Evolutionary conservation across 2,329 filamentous ascomycete species (phyloP), one percentile per base, ranked within the genome.

Genomic region (Claviceps arundinis): DNA sequence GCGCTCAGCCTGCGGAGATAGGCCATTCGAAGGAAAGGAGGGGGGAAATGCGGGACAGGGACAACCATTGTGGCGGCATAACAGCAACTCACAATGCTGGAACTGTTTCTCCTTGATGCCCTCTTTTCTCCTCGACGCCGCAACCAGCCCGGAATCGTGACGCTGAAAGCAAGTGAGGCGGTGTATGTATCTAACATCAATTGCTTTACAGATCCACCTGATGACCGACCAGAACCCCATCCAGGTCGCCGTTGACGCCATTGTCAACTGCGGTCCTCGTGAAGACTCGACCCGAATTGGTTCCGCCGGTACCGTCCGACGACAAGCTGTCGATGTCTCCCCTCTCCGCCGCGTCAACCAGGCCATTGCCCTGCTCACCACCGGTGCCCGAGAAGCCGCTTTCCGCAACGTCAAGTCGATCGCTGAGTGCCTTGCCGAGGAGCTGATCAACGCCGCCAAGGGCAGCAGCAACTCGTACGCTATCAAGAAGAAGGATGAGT

Each of bases 401-500:
- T 98, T 98, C 91, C 87, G 93, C 76, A 98, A 98, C 84, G 86
- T 98, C 83, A 98, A 98, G 90, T 90, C 86, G 71, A 94, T 98
- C 73, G 90, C 94, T 68, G 93, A 98, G 84, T 97, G 93, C 81
- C 80, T 98, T 68, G 93, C 93, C 72, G 94, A 98, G 80, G 93
- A 98, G 85, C 84, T 98, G 74, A 97, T 98, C 86, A 98, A 98
- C 83, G 94, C 94, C 73, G 94, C 94, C 75, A 98, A 98, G 89
- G 93, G 93, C 71, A 94, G 87, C 85, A 94, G 87, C 80, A 98
- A 98, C 89, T 96, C 90, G 65, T 98, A 97, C 75, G 93, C 94
- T 70, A 98, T 98, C 85, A 98, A 98, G 89, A 98, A 98, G 89
- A 98, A 98, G 91, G 93, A 98, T 76, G 94, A 98, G 87, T 78